phyloP scores from a whole-genome alignment of 305 asterid genomes.

The Fraxinus latifolia region DNA sequence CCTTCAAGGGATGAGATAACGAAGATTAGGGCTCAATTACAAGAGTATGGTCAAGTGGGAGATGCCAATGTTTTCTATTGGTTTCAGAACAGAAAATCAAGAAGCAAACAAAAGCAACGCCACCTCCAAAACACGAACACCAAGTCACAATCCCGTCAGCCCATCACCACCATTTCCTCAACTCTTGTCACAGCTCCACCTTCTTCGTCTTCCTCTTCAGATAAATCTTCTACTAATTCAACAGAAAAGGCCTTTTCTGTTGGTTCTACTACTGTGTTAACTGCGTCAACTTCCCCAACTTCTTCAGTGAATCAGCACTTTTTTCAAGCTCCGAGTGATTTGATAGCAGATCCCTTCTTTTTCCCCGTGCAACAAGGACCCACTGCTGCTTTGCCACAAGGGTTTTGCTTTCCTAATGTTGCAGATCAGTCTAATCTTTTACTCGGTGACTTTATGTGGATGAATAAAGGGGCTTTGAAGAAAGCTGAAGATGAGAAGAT shows the following conservation, averaged over 20 bases:
- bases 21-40: slow-evolving; percentile 73
- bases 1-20: slow-evolving; percentile 90
- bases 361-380: slow-evolving; percentile 44
- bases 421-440: slow-evolving; percentile 13
- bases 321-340: slow-evolving; percentile 31
- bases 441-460: slow-evolving; percentile 22
- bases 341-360: slow-evolving; percentile 45
- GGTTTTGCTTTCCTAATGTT: slow-evolving; percentile 25
- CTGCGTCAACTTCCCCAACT: slow-evolving; percentile 35
- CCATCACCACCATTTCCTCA: background rate
- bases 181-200: slow-evolving; percentile 16
- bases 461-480: slow-evolving; percentile 23
- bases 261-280: slow-evolving; percentile 30
- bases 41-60: slow-evolving; percentile 90
- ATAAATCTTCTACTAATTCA: slow-evolving; percentile 34
- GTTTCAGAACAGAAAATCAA: slow-evolving; percentile 93
- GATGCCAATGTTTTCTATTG: slow-evolving; percentile 97
- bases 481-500: slow-evolving; percentile 7
- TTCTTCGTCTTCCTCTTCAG: slow-evolving; percentile 49
- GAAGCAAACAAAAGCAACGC: slow-evolving; percentile 87
- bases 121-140: slow-evolving; percentile 42
- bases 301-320: slow-evolving; percentile 66
- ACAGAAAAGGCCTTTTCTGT: slow-evolving; percentile 36
- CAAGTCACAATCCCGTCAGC: slow-evolving; percentile 22
- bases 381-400: slow-evolving; percentile 17